Base-by-base conservation (phyloP, 139 green algal genomes). In the Tetratostichococcus sp. region DNA sequence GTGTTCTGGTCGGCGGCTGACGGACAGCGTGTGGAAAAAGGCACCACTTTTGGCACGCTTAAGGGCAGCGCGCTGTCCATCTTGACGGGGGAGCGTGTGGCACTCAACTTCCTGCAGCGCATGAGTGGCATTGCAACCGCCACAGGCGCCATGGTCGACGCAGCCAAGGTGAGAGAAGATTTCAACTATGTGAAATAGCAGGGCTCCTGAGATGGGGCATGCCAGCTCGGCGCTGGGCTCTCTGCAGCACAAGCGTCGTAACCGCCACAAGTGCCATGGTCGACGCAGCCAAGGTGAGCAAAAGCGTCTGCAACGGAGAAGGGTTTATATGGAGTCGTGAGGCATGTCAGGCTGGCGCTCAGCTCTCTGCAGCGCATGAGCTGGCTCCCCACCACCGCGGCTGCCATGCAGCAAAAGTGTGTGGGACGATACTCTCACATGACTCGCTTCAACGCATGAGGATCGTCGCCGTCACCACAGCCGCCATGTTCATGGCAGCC, bases 351-450 rank as follows among this genome's bases (percentile, higher is more conserved):
- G n/a, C n/a, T n/a, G 21, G 93, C 90, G 14, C 89, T 99, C 43
- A 99, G 99, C 87, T 99, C 98, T 79, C 95, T 99, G 96, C 96
- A 99, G 86, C 85, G 92, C 69, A 97, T n/a, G n/a, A n/a, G n/a
- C n/a, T n/a, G n/a, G n/a, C n/a, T n/a, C n/a, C n/a, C n/a, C n/a
- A n/a, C n/a, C n/a, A n/a, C n/a, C n/a, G n/a, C n/a, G n/a, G n/a
- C n/a, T n/a, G n/a, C n/a, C n/a, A n/a, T n/a, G n/a, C n/a, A n/a
- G n/a, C n/a, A n/a, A n/a, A n/a, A n/a, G n/a, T n/a, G n/a, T n/a
- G n/a, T n/a, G n/a, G n/a, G n/a, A n/a, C n/a, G n/a, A n/a, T n/a
- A n/a, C n/a, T n/a, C n/a, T n/a, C n/a, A n/a, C n/a, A n/a, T n/a
- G n/a, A n/a, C n/a, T n/a, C n/a, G n/a, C n/a, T n/a, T n/a, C n/a